A percentile compares a stretch with the other conserved stretches of the same genome.
Evolutionary conservation across 129 eudicot genomes (phyloP).

Genomic region (Kitagawia praeruptora): DNA sequence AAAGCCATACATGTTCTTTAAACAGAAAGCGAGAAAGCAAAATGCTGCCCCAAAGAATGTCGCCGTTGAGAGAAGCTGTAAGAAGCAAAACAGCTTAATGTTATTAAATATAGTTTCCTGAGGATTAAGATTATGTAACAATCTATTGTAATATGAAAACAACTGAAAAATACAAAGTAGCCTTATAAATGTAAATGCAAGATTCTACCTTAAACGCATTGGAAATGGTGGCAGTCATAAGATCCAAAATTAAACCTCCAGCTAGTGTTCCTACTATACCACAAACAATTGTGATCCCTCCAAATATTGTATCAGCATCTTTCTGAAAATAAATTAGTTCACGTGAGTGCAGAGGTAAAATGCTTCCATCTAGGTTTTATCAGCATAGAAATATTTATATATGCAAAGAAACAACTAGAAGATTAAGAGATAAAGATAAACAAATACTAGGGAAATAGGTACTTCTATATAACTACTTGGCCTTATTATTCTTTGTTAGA

Average conservation of each 20-base stretch:
- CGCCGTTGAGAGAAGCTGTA: constrained; percentile 75
- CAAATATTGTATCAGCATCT: constrained; percentile 79
- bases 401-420: background rate
- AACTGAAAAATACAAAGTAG: background rate
- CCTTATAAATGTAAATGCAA: background rate
- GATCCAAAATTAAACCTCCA: constrained; percentile 69
- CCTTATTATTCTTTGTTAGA: background rate
- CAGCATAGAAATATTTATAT: background rate
- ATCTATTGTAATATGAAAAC: background rate
- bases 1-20: constrained; percentile 49
- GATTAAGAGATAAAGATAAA: background rate
- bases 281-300: constrained; percentile 76
- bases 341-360: background rate
- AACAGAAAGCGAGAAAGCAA: constrained; percentile 84
- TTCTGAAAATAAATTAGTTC: constrained; percentile 28
- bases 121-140: background rate
- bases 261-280: constrained; percentile 81
- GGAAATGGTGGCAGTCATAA: constrained; percentile 59
- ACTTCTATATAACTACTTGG: background rate
- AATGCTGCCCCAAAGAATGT: constrained; percentile 69
- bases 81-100: background rate
- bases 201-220: constrained; percentile 85
- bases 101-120: background rate
- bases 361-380: background rate
- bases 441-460: background rate